A percentile compares a stretch with the other conserved stretches of the same genome.
Evolutionary conservation across 2,329 filamentous ascomycete genomes (phyloP).

Genomic region (Teratosphaeria epicoccoides): DNA sequence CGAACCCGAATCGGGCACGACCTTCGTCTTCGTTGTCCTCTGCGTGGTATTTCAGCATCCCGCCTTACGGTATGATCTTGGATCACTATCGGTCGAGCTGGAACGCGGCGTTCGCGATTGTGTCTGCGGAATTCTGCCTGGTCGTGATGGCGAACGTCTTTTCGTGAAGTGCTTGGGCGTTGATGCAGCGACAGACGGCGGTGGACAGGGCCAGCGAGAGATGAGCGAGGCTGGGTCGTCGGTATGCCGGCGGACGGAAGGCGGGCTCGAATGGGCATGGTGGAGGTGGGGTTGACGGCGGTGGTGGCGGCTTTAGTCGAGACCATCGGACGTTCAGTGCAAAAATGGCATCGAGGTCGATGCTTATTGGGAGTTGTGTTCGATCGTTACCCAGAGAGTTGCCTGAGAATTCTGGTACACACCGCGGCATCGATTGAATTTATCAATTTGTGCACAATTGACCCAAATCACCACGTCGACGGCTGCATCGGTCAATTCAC

Average conservation of each 20-base stretch:
- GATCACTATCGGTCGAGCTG: not conserved
- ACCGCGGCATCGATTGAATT: too few species aligned
- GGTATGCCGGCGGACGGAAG: not conserved
- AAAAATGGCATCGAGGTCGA: too few species aligned
- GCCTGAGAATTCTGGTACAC: too few species aligned
- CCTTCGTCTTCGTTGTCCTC: not conserved
- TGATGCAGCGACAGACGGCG: not conserved
- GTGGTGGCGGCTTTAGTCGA: too few species aligned
- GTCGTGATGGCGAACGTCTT: not conserved
- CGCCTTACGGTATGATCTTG: not conserved
- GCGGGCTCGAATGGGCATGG: not conserved
- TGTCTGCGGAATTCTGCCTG: not conserved
- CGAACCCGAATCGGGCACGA: too few species aligned
- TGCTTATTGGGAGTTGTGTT: too few species aligned
- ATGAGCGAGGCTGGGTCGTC: not conserved
- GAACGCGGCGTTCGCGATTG: not conserved
- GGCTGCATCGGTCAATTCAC: too few species aligned
- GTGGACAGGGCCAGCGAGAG: not conserved
- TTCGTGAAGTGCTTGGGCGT: not conserved
- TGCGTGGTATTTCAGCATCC: not conserved
- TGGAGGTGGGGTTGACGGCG: too few species aligned
- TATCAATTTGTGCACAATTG: too few species aligned
- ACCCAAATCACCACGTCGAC: too few species aligned
- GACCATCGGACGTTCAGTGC: too few species aligned
- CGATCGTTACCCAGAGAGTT: too few species aligned